phyloP scores from a whole-genome alignment of 306 rosid genomes.

The Fragaria ananassa region DNA sequence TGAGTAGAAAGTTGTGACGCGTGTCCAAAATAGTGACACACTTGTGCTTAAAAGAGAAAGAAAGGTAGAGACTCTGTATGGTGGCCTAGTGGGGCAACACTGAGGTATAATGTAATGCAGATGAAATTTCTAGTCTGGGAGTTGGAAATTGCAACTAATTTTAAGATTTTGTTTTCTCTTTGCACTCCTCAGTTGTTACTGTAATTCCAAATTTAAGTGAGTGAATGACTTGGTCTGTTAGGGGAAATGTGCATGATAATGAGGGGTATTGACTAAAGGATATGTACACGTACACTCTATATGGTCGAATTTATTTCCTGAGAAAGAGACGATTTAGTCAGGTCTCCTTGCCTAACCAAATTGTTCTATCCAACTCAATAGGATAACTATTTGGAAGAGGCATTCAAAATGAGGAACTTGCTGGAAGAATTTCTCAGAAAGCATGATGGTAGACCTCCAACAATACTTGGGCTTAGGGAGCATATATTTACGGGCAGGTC shows the following conservation, averaged over 20 bases:
- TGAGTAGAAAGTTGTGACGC: background rate
- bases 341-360: background rate
- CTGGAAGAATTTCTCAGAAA: constrained; percentile 73
- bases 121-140: background rate
- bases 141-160: constrained; percentile 4
- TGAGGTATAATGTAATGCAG: background rate
- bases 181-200: background rate
- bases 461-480: constrained; percentile 97
- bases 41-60: background rate
- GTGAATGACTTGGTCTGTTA: background rate
- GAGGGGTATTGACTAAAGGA: background rate
- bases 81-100: background rate
- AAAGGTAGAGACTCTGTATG: background rate
- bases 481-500: constrained; percentile 97
- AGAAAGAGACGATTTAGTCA: background rate
- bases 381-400: constrained; percentile 98
- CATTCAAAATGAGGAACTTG: constrained; percentile 97
- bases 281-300: background rate
- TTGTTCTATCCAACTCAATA: constrained; percentile 34
- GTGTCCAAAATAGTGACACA: background rate
- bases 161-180: constrained; percentile 6
- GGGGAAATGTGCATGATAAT: background rate
- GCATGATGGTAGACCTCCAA: constrained; percentile 68
- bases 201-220: background rate
- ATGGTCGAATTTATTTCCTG: background rate